phyloP scores from a whole-genome alignment of 2,329 filamentous ascomycete species.

The Rhinocladiella similis region DNA sequence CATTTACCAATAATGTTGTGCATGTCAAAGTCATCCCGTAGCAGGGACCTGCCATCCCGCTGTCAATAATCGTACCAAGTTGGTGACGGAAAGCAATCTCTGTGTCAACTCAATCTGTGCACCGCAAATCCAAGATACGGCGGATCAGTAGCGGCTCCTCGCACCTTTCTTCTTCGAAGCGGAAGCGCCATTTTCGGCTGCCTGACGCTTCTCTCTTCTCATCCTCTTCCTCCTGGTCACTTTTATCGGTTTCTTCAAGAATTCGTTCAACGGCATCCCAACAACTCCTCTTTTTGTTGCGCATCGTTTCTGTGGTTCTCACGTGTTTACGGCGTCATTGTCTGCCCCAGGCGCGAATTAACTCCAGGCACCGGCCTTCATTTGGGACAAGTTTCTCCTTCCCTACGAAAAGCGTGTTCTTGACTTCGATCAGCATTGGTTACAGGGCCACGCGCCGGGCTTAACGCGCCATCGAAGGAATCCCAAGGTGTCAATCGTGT shows the following conservation, averaged over 20 bases:
- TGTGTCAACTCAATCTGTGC: too few relatives aligned
- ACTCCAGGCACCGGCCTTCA: background rate
- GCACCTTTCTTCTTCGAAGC: slow-evolving; percentile 8
- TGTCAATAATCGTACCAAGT: too few relatives aligned
- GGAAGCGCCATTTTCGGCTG: slow-evolving; percentile 8
- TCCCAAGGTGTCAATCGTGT: background rate
- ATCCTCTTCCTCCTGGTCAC: slow-evolving; percentile 1
- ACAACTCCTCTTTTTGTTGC: background rate
- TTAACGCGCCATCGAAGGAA: background rate
- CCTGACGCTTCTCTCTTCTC: background rate
- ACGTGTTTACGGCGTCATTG: background rate
- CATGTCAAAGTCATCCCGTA: too few relatives aligned
- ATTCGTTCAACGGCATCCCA: background rate
- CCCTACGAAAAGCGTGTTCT: background rate
- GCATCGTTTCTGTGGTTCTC: background rate
- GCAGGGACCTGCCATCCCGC: too few relatives aligned
- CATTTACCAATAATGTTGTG: too few relatives aligned
- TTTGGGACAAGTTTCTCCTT: background rate
- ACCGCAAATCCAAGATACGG: too few relatives aligned
- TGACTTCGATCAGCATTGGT: background rate
- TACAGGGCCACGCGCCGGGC: background rate
- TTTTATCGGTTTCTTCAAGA: background rate
- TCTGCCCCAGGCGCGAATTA: background rate
- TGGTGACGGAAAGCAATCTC: too few relatives aligned
- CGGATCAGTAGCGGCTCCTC: too few relatives aligned